Evolutionary conservation across 768 basidiomycete species (phyloP).

Genomic region (Leccinum olivaceopallidum): DNA sequence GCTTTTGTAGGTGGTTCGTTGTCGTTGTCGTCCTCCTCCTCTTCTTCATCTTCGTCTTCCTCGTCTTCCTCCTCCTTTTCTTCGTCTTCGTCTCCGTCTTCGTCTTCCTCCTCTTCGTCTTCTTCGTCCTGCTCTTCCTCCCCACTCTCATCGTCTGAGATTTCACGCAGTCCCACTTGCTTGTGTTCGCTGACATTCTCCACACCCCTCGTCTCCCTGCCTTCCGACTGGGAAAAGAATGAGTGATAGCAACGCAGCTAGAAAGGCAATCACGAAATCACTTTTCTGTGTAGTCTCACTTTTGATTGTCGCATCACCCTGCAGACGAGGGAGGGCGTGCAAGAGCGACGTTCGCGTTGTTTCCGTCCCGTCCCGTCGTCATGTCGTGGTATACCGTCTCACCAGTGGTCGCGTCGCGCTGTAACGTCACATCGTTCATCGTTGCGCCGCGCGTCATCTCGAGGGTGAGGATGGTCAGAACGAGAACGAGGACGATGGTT

Average conservation of each 20-base stretch:
- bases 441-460: no score
- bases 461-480: no score
- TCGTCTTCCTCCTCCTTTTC: neutral
- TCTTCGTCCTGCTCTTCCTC: slow-evolving; percentile 28
- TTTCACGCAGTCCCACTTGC: slow-evolving; percentile 45
- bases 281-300: slow-evolving; percentile 51
- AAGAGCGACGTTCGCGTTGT: no score
- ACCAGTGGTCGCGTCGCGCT: no score
- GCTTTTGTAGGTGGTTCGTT: slow-evolving; percentile 57
- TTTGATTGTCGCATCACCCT: neutral
- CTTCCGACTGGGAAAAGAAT: slow-evolving; percentile 41
- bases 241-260: neutral
- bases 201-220: slow-evolving; percentile 22
- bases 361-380: no score
- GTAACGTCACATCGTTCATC: no score
- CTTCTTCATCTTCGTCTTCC: slow-evolving; percentile 33
- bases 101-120: slow-evolving; percentile 7
- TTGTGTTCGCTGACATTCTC: slow-evolving; percentile 42
- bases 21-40: slow-evolving; percentile 1
- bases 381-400: no score
- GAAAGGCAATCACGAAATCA: slow-evolving; percentile 29
- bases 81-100: slow-evolving; percentile 27
- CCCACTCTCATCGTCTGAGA: slow-evolving; percentile 31
- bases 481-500: no score
- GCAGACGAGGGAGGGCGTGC: no score